A percentile compares a stretch with the other conserved stretches of the same genome.
Conservation (phyloP, 768 basidiomycete genomes). For the Phanerochaete sordida region DNA sequence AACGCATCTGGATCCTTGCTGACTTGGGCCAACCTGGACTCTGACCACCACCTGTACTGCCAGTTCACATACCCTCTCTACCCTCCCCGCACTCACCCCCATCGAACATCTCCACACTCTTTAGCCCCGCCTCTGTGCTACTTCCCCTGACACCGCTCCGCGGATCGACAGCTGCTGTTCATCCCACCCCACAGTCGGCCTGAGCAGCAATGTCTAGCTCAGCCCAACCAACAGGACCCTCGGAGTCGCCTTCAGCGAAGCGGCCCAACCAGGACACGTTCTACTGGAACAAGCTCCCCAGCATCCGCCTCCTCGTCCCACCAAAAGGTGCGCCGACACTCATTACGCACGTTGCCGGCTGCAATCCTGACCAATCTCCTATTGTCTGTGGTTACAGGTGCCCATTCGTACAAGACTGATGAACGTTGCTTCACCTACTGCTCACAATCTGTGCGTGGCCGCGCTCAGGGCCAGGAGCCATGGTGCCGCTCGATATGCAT, state of each 20-base stretch:
- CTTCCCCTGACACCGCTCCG: neutral
- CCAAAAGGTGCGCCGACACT: conserved; percentile 17
- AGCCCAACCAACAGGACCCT: neutral
- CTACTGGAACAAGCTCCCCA: conserved; percentile 20
- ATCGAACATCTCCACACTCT: neutral
- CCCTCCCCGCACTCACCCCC: neutral
- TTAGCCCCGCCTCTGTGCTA: neutral
- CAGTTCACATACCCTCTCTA: neutral
- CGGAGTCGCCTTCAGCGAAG: neutral
- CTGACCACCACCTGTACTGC: neutral
- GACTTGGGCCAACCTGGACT: neutral
- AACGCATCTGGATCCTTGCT: neutral
- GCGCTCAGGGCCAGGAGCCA: conserved; percentile 28
- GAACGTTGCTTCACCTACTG: conserved; percentile 35
- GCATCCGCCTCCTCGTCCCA: conserved; percentile 21
- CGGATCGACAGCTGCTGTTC: neutral
- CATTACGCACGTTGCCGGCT: neutral
- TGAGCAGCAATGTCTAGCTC: neutral
- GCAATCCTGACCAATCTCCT: neutral
- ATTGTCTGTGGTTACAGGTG: conserved; percentile 11
- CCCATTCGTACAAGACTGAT: conserved; percentile 28
- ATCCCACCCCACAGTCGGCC: neutral
- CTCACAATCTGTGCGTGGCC: conserved; percentile 29
- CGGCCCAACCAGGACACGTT: neutral
- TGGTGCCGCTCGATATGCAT: conserved; percentile 34